These are phyloP conservation scores for Xylariaceae sp. DNA, from an alignment of 2,329 filamentous ascomycete genomes.

Conservation along the genomic window DNA sequence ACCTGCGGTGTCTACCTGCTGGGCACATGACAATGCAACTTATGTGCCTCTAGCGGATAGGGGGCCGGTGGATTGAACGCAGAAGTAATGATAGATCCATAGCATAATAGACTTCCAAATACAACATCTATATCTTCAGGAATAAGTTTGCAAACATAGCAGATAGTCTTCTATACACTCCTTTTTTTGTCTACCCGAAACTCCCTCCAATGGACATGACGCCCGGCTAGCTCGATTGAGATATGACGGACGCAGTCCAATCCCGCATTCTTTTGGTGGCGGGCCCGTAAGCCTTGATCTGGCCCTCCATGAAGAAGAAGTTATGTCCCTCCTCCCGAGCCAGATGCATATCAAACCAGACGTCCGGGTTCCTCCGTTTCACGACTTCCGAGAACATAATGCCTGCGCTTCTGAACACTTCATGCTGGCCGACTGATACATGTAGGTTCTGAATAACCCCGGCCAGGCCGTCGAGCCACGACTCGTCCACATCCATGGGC, in stretches of 20 bases:
- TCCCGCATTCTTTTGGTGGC: background rate
- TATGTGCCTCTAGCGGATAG: too few relatives aligned
- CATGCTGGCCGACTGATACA: background rate
- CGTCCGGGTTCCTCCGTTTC: background rate
- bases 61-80: too few relatives aligned
- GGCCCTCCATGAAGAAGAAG: background rate
- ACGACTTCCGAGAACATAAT: background rate
- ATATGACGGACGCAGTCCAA: background rate
- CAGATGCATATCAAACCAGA: background rate
- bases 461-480: background rate
- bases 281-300: background rate
- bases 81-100: too few relatives aligned
- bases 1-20: too few relatives aligned
- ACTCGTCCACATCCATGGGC: background rate
- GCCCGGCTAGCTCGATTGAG: constrained; percentile 1
- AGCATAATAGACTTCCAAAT: too few relatives aligned
- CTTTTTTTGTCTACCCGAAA: too few relatives aligned
- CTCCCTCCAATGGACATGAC: background rate
- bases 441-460: background rate
- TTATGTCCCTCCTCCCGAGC: background rate
- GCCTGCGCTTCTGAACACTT: background rate
- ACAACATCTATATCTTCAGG: too few relatives aligned
- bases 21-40: too few relatives aligned
- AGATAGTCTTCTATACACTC: too few relatives aligned
- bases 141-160: too few relatives aligned